Evolutionary conservation across 2,329 filamentous ascomycete species (phyloP).

Genomic region (Alternaria sp.): DNA sequence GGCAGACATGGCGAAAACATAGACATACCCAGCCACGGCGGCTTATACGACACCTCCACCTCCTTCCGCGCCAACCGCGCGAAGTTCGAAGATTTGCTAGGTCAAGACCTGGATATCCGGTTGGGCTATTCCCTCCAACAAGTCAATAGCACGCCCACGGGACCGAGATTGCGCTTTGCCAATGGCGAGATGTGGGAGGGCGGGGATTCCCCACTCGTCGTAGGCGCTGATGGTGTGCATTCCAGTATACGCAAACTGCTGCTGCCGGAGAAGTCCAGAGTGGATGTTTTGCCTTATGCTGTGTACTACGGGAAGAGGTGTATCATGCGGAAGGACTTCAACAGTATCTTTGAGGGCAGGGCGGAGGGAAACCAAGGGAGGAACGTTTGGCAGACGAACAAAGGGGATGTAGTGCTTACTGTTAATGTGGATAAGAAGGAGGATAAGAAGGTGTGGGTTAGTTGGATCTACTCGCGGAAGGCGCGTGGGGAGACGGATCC

Average conservation of each 20-base stretch:
- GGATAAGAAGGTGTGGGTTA: conserved; percentile 39
- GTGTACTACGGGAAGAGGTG: conserved; percentile 40
- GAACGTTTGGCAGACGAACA: conserved; percentile 29
- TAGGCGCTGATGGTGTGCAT: conserved; percentile 50
- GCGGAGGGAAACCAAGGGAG: neutral
- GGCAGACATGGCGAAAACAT: conserved; percentile 22
- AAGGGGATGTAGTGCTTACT: conserved; percentile 32
- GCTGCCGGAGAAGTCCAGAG: conserved; percentile 21
- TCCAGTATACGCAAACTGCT: conserved; percentile 40
- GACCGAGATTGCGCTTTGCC: conserved; percentile 6
- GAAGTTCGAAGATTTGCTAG: conserved; percentile 44
- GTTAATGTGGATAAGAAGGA: conserved; percentile 39
- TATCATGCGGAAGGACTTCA: conserved; percentile 29
- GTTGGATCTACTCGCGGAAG: conserved; percentile 50
- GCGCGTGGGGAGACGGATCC: conserved; percentile 33
- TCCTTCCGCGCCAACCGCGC: conserved; percentile 46
- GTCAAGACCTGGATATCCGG: conserved; percentile 45
- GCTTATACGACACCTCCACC: neutral
- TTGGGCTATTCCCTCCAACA: conserved; percentile 37
- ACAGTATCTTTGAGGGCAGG: conserved; percentile 20
- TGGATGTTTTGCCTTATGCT: conserved; percentile 46
- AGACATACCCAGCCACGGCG: conserved; percentile 5
- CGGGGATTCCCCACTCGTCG: conserved; percentile 28
- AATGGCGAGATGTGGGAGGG: conserved; percentile 13
- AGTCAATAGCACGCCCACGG: conserved; percentile 8